Percentiles rank a stretch among this genome's conserved stretches.
Conservation (phyloP, 2,329 filamentous ascomycete species). For the Aaosphaeria pasadenensis region DNA sequence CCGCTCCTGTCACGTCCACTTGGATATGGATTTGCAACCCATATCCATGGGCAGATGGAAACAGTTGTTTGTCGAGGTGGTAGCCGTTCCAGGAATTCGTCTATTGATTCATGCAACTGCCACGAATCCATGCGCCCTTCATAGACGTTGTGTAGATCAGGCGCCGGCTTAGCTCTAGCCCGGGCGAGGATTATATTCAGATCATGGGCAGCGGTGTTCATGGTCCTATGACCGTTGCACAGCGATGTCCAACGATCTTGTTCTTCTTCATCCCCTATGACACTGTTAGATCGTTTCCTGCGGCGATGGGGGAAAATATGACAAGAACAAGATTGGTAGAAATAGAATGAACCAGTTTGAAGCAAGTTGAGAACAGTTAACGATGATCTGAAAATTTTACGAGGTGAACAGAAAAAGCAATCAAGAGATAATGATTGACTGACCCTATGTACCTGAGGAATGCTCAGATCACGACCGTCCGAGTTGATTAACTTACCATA, state of each 20-base stretch:
- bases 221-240: constrained; percentile 15
- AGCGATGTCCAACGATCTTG: constrained; percentile 17
- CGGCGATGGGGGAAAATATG: too few relatives aligned
- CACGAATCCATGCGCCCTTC: constrained; percentile 54
- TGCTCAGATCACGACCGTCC: too few relatives aligned
- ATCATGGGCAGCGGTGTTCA: constrained; percentile 16
- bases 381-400: too few relatives aligned
- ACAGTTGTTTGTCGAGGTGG: constrained; percentile 58
- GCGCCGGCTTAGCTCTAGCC: constrained; percentile 7
- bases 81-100: constrained; percentile 65
- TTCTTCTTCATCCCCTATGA: constrained; percentile 25
- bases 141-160: constrained; percentile 52
- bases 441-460: too few relatives aligned
- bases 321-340: too few relatives aligned
- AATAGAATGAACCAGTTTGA: too few relatives aligned
- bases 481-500: constrained; percentile 36
- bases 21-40: constrained; percentile 62
- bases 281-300: too few relatives aligned
- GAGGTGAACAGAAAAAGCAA: too few relatives aligned
- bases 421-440: too few relatives aligned
- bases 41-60: constrained; percentile 64
- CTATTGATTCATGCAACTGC: constrained; percentile 62
- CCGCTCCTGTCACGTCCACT: constrained; percentile 29
- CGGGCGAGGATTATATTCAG: constrained; percentile 20
- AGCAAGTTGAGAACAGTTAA: too few relatives aligned